A percentile compares a stretch with the other conserved stretches of the same genome.
phyloP scores from a whole-genome alignment of 352 stramenopile genomes.

The Globisporangium acanthophoron region DNA sequence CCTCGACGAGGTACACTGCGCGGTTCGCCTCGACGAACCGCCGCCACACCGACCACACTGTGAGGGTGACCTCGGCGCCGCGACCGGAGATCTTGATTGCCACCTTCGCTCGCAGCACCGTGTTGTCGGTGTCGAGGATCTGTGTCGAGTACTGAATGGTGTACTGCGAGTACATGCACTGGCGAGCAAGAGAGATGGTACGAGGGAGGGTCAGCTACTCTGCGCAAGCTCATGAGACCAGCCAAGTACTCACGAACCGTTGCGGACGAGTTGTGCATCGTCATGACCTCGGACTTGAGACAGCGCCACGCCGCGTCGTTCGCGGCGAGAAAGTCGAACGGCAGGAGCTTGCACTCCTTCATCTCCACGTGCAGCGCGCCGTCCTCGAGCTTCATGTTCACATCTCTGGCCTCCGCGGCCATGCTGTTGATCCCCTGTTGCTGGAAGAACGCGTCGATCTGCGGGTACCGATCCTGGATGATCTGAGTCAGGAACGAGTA shows the following conservation, averaged over 20 bases:
- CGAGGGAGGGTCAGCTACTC: not conserved
- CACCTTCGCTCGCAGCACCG: constrained; percentile 11
- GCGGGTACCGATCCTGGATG: constrained; percentile 12
- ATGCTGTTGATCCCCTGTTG: not conserved
- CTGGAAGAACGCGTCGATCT: constrained; percentile 12
- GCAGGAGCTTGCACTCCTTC: constrained; percentile 47
- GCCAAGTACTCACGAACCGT: constrained; percentile 3
- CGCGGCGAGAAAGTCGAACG: constrained; percentile 34
- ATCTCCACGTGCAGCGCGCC: constrained; percentile 27
- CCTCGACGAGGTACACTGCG: constrained; percentile 10
- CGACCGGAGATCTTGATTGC: constrained; percentile 11
- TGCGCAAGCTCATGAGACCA: not conserved
- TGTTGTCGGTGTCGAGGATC: constrained; percentile 11
- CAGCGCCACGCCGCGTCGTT: constrained; percentile 32
- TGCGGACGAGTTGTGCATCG: constrained; percentile 12
- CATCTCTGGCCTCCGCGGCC: constrained; percentile 4
- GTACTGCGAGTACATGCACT: constrained; percentile 1
- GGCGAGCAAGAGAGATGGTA: not conserved
- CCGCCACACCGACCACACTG: constrained; percentile 13
- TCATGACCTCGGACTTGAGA: constrained; percentile 17
- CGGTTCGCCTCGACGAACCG: constrained; percentile 8
- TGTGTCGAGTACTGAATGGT: not conserved
- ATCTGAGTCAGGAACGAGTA: constrained; percentile 14
- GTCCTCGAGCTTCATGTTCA: constrained; percentile 11
- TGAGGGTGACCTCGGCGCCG: constrained; percentile 11